These are phyloP conservation scores for Carpinus fangiana DNA, from an alignment of 306 rosid species.

Conservation along the genomic window DNA sequence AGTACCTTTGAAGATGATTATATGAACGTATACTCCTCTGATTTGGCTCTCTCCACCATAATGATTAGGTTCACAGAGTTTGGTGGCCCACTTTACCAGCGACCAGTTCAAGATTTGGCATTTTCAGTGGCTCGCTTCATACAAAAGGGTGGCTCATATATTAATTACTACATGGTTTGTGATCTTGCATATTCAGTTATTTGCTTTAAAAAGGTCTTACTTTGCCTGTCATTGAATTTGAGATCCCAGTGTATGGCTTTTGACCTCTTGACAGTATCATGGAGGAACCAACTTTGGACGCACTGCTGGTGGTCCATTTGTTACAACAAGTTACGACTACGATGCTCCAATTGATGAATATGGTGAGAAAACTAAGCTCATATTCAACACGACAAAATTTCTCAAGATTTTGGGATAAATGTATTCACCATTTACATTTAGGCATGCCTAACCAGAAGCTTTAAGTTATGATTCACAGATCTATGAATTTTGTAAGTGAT, in stretches of 20 bases:
- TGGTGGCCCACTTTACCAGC: slow-evolving; percentile 67
- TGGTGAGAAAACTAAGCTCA: slow-evolving; percentile 52
- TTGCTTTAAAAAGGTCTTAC: slow-evolving; percentile 2
- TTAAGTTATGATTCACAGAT: not conserved
- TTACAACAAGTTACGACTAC: slow-evolving; percentile 90
- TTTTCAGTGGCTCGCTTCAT: slow-evolving; percentile 93
- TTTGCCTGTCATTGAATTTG: slow-evolving; percentile 19
- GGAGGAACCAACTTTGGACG: slow-evolving; percentile 99
- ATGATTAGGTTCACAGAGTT: slow-evolving; percentile 79
- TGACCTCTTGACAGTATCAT: slow-evolving; percentile 68
- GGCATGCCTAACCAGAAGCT: not conserved
- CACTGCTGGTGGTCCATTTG: slow-evolving; percentile 95
- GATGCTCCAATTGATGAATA: slow-evolving; percentile 97
- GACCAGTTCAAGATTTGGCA: slow-evolving; percentile 95
- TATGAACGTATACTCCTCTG: slow-evolving; percentile 18
- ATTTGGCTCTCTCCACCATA: slow-evolving; percentile 5
- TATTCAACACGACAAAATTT: not conserved
- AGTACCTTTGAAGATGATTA: slow-evolving; percentile 9
- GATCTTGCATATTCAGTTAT: slow-evolving; percentile 24
- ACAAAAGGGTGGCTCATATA: slow-evolving; percentile 76
- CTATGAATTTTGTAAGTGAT: not conserved
- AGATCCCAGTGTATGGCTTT: slow-evolving; percentile 18
- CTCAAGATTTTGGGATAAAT: slow-evolving; percentile 11
- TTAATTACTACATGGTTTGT: slow-evolving; percentile 95
- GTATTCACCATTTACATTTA: not conserved